Percentiles rank a stretch among this genome's conserved stretches.
Evolutionary conservation across 345 rosid genomes (phyloP).

Genomic region (Aquilaria sinensis): DNA sequence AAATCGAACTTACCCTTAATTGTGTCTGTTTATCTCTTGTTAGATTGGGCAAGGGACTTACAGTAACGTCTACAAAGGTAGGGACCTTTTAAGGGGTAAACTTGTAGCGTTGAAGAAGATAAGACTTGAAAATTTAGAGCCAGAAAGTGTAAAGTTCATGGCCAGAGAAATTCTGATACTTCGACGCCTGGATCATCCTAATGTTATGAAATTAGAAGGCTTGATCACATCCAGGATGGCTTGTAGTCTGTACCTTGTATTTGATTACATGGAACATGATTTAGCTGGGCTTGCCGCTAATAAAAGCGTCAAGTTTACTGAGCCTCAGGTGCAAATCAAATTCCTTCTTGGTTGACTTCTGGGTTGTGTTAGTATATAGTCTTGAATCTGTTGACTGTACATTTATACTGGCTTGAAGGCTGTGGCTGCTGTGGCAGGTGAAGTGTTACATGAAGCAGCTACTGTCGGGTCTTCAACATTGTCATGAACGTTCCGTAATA

Average conservation of each 20-base stretch:
- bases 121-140: conserved; percentile 66
- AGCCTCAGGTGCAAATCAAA: conserved; percentile 36
- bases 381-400: background rate
- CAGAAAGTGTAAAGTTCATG: conserved; percentile 73
- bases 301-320: conserved; percentile 52
- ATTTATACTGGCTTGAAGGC: too few species aligned
- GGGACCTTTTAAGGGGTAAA: conserved; percentile 53
- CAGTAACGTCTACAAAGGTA: conserved; percentile 76
- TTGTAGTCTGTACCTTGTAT: conserved; percentile 62
- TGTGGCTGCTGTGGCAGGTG: conserved; percentile 31
- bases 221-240: conserved; percentile 73
- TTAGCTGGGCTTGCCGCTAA: conserved; percentile 72
- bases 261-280: conserved; percentile 71
- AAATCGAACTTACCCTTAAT: background rate
- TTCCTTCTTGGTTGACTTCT: background rate
- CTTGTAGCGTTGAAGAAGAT: conserved; percentile 67
- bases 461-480: conserved; percentile 62
- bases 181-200: conserved; percentile 56
- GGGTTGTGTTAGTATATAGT: conserved; percentile 1
- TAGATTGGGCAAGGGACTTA: conserved; percentile 78
- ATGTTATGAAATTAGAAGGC: conserved; percentile 61
- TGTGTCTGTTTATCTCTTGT: background rate
- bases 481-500: conserved; percentile 51
- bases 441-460: conserved; percentile 62
- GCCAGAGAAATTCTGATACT: conserved; percentile 65